These are phyloP conservation scores for Macrotyloma uniflorum DNA, from an alignment of 306 rosid genomes.

Conservation along the genomic window DNA sequence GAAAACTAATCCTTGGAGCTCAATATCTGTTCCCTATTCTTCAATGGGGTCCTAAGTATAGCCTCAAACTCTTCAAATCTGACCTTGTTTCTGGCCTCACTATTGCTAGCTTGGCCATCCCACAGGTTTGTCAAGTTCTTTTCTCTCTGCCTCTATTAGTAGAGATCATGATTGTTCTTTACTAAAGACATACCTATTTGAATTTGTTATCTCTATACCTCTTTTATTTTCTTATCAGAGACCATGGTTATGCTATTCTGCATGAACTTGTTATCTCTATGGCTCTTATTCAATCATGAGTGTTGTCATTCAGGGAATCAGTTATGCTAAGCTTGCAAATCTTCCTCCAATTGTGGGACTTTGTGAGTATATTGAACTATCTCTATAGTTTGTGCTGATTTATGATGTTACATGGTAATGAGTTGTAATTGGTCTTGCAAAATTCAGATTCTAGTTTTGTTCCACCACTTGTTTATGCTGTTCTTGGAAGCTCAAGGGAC, in stretches of 20 bases:
- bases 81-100: slow-evolving; percentile 94
- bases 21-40: slow-evolving; percentile 88
- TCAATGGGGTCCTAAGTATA: slow-evolving; percentile 86
- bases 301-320: slow-evolving; percentile 69
- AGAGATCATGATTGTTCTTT: no score
- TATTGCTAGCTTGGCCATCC: slow-evolving; percentile 97
- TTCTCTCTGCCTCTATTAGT: background rate
- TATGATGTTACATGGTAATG: background rate
- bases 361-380: slow-evolving; percentile 55
- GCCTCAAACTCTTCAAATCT: slow-evolving; percentile 72
- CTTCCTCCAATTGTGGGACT: slow-evolving; percentile 96
- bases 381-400: background rate
- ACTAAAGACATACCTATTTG: background rate
- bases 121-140: slow-evolving; percentile 61
- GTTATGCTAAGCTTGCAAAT: slow-evolving; percentile 92
- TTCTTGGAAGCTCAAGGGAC: slow-evolving; percentile 94
- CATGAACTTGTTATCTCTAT: no score
- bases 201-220: background rate
- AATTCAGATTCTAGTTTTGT: slow-evolving; percentile 95
- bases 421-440: background rate
- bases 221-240: no score
- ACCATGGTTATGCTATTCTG: no score
- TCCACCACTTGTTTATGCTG: slow-evolving; percentile 92
- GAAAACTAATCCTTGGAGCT: slow-evolving; percentile 63
- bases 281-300: background rate